Conservation (phyloP, 176 grass and related monocot species). For the Oryza nivara region DNA sequence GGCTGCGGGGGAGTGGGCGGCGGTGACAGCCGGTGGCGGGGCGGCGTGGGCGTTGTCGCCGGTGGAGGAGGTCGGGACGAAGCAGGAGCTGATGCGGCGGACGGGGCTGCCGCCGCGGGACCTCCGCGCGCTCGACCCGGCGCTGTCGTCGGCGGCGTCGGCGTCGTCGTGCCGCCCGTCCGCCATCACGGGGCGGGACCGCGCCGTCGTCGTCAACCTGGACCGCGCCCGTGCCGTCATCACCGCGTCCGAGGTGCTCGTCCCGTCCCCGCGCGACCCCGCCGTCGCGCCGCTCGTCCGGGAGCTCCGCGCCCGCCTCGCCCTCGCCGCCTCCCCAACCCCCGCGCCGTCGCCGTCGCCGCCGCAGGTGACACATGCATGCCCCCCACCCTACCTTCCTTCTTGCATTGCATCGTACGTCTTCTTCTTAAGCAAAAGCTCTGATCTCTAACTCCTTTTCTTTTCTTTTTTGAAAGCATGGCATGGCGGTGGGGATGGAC, state of each 20-base stretch:
- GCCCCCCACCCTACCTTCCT: background rate
- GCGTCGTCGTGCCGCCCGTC: constrained; percentile 52
- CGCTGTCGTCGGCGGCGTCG: constrained; percentile 28
- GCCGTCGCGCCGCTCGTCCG: constrained; percentile 50
- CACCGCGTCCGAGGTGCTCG: constrained; percentile 70
- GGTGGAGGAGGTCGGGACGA: constrained; percentile 40
- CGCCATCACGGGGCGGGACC: constrained; percentile 49
- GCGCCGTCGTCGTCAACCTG: constrained; percentile 68
- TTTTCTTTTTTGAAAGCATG: background rate
- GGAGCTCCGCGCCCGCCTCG: constrained; percentile 48
- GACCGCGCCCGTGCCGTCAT: constrained; percentile 71
- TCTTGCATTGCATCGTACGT: background rate
- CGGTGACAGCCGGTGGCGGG: background rate
- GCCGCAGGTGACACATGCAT: background rate
- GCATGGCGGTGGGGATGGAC: no score
- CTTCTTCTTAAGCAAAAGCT: background rate
- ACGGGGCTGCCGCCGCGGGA: constrained; percentile 55
- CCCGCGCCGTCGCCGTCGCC: background rate
- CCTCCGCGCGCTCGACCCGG: constrained; percentile 57
- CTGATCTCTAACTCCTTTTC: background rate
- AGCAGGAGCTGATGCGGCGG: constrained; percentile 50
- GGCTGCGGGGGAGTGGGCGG: constrained; percentile 35
- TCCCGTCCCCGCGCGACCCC: constrained; percentile 52
- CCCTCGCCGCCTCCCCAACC: background rate
- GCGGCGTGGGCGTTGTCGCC: constrained; percentile 19